These are phyloP conservation scores for Suhomyces bokatorum DNA, from an alignment of 1,139 yeast species.

Conservation along the genomic window DNA sequence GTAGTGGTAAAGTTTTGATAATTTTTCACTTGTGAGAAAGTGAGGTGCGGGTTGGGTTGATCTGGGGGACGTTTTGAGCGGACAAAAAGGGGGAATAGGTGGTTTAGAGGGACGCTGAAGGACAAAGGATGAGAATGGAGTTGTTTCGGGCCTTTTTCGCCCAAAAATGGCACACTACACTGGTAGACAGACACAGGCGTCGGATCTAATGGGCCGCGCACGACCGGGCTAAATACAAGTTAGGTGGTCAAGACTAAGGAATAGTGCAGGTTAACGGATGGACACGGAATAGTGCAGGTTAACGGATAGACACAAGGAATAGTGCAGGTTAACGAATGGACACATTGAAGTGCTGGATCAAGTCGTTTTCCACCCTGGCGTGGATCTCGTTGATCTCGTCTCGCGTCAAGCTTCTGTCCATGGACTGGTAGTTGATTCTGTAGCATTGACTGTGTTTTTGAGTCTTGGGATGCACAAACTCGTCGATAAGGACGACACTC, in stretches of 20 bases:
- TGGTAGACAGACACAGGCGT: neutral
- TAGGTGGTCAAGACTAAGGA: no score
- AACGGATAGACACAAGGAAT: no score
- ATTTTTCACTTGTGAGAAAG: slow-evolving; percentile 6
- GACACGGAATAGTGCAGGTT: no score
- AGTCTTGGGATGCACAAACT: slow-evolving; percentile 83
- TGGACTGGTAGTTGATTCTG: slow-evolving; percentile 88
- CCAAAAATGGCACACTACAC: neutral
- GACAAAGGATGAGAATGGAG: neutral
- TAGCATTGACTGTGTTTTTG: slow-evolving; percentile 78
- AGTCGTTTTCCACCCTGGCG: slow-evolving; percentile 55
- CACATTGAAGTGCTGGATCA: slow-evolving; percentile 54
- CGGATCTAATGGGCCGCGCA: slow-evolving; percentile 1
- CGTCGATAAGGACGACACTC: slow-evolving; percentile 77
- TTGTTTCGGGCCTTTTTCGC: neutral
- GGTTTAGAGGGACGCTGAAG: neutral
- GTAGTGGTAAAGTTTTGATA: slow-evolving; percentile 2
- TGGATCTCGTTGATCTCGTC: slow-evolving; percentile 76
- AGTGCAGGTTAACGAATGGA: slow-evolving; percentile 70
- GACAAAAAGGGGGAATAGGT: neutral
- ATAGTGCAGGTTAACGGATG: no score
- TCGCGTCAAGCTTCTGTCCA: slow-evolving; percentile 89
- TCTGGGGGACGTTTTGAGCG: no score
- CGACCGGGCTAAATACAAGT: slow-evolving; percentile 6
- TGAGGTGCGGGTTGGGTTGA: neutral